Conservation (phyloP, 2,329 filamentous ascomycete species). For the Neospermospora avenae region DNA sequence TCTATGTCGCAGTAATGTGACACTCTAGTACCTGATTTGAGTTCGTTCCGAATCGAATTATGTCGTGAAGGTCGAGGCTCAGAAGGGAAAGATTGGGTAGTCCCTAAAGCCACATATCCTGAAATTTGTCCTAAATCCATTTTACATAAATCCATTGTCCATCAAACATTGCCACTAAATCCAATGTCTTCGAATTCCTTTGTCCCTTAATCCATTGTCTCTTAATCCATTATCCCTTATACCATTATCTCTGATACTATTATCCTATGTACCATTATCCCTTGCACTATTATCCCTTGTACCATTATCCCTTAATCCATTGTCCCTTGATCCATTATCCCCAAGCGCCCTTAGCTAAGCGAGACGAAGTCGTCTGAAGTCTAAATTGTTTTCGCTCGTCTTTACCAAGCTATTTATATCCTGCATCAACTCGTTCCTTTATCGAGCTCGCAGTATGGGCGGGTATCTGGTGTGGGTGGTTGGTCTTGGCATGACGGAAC, state of each 20-base stretch:
- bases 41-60: too few species aligned
- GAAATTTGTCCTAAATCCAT: too few species aligned
- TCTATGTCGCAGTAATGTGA: neutral
- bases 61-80: too few species aligned
- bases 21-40: too few species aligned
- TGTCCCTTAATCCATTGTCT: neutral
- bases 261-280: too few species aligned
- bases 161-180: too few species aligned
- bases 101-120: too few species aligned
- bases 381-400: neutral
- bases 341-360: neutral
- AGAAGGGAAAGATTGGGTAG: too few species aligned
- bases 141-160: too few species aligned
- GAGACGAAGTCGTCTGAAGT: neutral
- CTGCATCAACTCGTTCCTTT: neutral
- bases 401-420: neutral
- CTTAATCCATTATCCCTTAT: neutral
- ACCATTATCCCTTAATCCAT: neutral
- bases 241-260: neutral
- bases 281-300: too few species aligned
- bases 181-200: too few species aligned
- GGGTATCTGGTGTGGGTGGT: neutral
- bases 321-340: neutral
- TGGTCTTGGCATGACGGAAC: neutral
- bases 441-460: neutral